Evolutionary conservation across 371 early-diverging fungal genomes (phyloP), one percentile per base, ranked within the genome.

Genomic region (Nematocida ironsii): DNA sequence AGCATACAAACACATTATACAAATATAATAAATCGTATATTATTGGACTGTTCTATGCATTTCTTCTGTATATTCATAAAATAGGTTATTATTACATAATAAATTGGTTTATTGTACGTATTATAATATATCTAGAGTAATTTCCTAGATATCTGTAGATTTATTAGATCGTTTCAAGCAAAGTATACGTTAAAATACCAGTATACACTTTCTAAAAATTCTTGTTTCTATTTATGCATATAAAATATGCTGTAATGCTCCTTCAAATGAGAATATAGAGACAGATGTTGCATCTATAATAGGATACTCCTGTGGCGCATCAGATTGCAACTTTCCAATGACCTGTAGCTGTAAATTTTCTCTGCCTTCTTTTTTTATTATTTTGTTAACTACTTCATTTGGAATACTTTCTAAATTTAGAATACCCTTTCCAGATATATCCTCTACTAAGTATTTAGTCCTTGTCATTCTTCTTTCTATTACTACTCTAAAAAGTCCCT

Each of bases 401-500:
- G 64, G 42, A 18, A 64, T 50, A 16, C 16, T 47, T 20, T 68
- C 69, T 48, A 58, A 23, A 40, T 60, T 50, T 39, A 78, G 69
- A 23, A 70, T 60, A 5, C 80, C 80, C 39, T 39, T 71, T 39
- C 80, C 80, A 23, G 80, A 68, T 5, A 67, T 42, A 45, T 78
- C 80, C 39, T 47, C 11, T 5, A 70, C 54, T 11, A 62, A 20
- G 42, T 78, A 78, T 27, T 60, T 68, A 16, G 25, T 57, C 1
- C 48, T 7, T 5, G 69, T 40, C 1, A 68, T 68, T 60, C 57
- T 69, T 48, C 52, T 40, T 18, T 25, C 47, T 6, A 78, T 54
- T n/a, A 20, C 9, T 20, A 78, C 70, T 23, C 52, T 18, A 40
- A 78, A 78, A 13, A 78, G 7, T 5, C 68, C 61, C 33, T 69